Percentiles rank a stretch among this genome's conserved stretches.
These are phyloP conservation scores for Backusella parvicylindrica DNA, from an alignment of 192 early-diverging fungal genomes.

Conservation along the genomic window DNA sequence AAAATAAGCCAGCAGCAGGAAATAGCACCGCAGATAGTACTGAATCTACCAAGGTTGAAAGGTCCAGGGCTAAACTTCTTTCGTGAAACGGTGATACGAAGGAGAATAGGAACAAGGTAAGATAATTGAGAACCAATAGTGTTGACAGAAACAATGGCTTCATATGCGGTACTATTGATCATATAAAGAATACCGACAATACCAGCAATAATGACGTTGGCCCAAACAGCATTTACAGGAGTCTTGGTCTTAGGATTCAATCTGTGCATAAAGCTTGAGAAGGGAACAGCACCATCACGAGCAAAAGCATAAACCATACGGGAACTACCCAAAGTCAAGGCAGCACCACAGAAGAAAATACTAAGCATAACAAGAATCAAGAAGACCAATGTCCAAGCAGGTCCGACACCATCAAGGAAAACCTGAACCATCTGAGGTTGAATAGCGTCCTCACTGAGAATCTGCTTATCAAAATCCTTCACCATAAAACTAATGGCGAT, in stretches of 20 bases:
- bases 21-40: conserved; percentile 35
- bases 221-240: conserved; percentile 49
- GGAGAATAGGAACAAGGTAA: conserved; percentile 47
- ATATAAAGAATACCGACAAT: conserved; percentile 48
- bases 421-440: conserved; percentile 40
- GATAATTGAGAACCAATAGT: conserved; percentile 51
- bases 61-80: conserved; percentile 44
- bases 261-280: conserved; percentile 42
- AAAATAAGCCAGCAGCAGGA: conserved; percentile 42
- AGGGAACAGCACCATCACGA: conserved; percentile 53
- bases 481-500: conserved; percentile 47
- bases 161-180: conserved; percentile 44
- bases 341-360: conserved; percentile 47
- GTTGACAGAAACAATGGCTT: conserved; percentile 54
- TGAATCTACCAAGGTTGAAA: conserved; percentile 43
- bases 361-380: conserved; percentile 44
- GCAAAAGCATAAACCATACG: conserved; percentile 59
- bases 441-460: conserved; percentile 32
- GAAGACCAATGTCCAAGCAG: conserved; percentile 41
- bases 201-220: conserved; percentile 47
- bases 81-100: conserved; percentile 42
- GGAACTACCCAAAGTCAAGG: conserved; percentile 45
- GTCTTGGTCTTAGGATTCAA: conserved; percentile 38
- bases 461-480: conserved; percentile 32
- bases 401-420: conserved; percentile 44